Percentiles rank a stretch among this genome's conserved stretches.
phyloP scores from a whole-genome alignment of 441 rosid genomes.

The Erodium texanum region DNA sequence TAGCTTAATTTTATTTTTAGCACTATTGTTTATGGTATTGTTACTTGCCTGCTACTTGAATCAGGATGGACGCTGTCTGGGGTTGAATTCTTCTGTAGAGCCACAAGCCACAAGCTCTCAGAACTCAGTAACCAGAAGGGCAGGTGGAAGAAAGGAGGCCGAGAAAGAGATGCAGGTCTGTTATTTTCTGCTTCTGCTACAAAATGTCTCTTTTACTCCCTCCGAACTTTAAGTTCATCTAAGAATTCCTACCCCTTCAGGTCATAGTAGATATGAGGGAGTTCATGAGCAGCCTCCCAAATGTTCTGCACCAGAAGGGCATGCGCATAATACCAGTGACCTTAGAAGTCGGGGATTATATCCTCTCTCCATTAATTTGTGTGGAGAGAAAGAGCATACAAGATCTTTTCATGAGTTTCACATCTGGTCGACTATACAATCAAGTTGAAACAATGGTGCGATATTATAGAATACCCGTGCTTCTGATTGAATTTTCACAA shows the following conservation, averaged over 20 bases:
- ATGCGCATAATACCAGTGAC: constrained; percentile 82
- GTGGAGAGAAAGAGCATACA: constrained; percentile 93
- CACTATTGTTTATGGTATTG: constrained; percentile 11
- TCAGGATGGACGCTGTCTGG: constrained; percentile 62
- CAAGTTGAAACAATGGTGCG: constrained; percentile 90
- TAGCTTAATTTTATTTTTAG: background rate
- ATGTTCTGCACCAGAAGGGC: constrained; percentile 93
- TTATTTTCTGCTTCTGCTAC: constrained; percentile 10
- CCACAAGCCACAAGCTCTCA: constrained; percentile 56
- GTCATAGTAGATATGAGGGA: constrained; percentile 97
- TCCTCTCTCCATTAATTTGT: constrained; percentile 76
- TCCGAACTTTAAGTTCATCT: background rate
- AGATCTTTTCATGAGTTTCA: constrained; percentile 86
- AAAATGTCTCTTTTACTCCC: constrained; percentile 3
- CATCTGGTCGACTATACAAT: constrained; percentile 87
- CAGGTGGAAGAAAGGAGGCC: constrained; percentile 84
- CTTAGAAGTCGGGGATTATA: constrained; percentile 87
- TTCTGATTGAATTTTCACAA: constrained; percentile 88
- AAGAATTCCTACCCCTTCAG: constrained; percentile 28
- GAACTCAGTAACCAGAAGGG: constrained; percentile 77
- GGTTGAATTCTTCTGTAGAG: constrained; percentile 46
- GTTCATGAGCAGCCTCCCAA: constrained; percentile 99
- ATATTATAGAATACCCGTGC: constrained; percentile 87
- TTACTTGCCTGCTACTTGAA: constrained; percentile 3
- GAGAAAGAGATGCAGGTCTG: constrained; percentile 87